Base-by-base conservation (phyloP, 1,284 basidiomycete genomes). In the Melampsora larici-populina region DNA sequence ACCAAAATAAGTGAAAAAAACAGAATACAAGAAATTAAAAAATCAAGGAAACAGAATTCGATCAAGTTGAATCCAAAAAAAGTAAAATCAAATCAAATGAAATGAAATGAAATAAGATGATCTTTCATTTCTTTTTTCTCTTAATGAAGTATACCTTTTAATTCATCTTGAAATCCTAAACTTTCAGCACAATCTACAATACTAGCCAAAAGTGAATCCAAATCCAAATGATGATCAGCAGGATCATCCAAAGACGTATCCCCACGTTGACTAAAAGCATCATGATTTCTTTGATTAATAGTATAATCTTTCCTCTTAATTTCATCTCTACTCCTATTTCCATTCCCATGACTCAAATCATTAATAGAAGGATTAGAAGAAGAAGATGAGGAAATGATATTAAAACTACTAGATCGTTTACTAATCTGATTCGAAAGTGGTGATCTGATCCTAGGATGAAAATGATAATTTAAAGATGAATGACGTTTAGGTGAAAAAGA, bases 111-210 rank as follows among this genome's bases (percentile, higher is more conserved):
- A 49, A 49, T 49, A 21, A 49, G 11, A 49, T 49, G 11, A 11
- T 49, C 11, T 49, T 49, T 11, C 21, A 11, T 11, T 49, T 49
- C 11, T 49, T 49, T 11, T 49, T 49, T 11, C 21, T 49, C 11
- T 49, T 49, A 49, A 11, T 49, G 21, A 11, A 55, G 17, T 5
- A 55, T 55, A 3, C 51, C 51, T 5, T 64, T 26, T 26, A 64
- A 26, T 64, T 64, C 62, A 64, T 64, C 62, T 64, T 64, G 18
- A 17, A 64, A 21, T 26, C 62, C 62, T 64, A 64, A 64, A 64
- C 62, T 64, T 64, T 64, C 21, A 24, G 62, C 62, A 64, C 62
- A 64, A 64, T 64, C 62, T 26, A 64, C 29, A 26, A 64, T 64
- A 36, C 62, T 64, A 29, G 62, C 62, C n/a, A 64, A 18, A 21